A percentile compares a stretch with the other conserved stretches of the same genome.
Conservation (phyloP, 768 basidiomycete genomes). For the Chalciporus piperatus region DNA sequence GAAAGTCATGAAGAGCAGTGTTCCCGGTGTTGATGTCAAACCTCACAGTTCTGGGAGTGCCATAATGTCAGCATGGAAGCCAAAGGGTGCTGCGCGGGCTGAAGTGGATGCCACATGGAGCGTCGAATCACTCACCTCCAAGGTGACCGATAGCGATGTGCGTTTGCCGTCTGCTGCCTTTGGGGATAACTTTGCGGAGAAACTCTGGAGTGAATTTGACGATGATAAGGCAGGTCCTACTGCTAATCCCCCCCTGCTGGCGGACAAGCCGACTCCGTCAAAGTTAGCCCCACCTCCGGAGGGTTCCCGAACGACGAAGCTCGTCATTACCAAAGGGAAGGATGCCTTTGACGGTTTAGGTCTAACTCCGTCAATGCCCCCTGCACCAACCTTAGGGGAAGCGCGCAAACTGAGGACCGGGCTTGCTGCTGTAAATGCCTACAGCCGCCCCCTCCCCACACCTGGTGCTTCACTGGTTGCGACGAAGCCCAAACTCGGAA, state of each 20-base stretch:
- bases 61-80: constrained; percentile 27
- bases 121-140: constrained; percentile 27
- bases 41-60: constrained; percentile 28
- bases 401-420: constrained; percentile 72
- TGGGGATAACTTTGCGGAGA: constrained; percentile 64
- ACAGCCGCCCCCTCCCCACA: constrained; percentile 19
- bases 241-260: not conserved
- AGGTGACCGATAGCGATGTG: constrained; percentile 21
- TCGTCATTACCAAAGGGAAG: constrained; percentile 41
- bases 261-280: constrained; percentile 18
- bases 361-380: constrained; percentile 40
- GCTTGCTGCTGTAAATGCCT: constrained; percentile 49
- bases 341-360: constrained; percentile 83
- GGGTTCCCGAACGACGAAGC: constrained; percentile 31
- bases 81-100: constrained; percentile 18
- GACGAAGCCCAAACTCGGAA: constrained; percentile 19
- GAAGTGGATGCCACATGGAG: constrained; percentile 41
- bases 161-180: constrained; percentile 40
- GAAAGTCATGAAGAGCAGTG: constrained; percentile 36
- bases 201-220: constrained; percentile 53
- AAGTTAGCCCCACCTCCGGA: constrained; percentile 27
- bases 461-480: constrained; percentile 14
- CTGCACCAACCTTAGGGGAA: constrained; percentile 70
- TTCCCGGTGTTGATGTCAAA: constrained; percentile 11
- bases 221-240: constrained; percentile 12